phyloP scores from a whole-genome alignment of 192 early-diverging fungal genomes.

The Backusella circina region DNA sequence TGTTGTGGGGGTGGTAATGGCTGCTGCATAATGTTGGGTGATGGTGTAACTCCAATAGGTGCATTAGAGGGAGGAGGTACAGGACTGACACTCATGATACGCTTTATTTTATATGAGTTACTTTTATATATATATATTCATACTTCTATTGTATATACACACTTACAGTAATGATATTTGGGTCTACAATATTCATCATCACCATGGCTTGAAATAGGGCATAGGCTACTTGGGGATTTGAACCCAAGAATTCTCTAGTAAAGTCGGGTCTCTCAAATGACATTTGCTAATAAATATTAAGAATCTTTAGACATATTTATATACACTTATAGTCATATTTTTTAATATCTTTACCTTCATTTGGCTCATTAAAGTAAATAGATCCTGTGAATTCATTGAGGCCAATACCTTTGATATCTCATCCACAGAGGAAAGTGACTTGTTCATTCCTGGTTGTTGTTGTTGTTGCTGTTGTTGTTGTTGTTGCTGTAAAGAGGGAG shows the following conservation, averaged over 20 bases:
- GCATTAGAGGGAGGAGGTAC: not conserved
- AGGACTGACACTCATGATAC: slow-evolving; percentile 16
- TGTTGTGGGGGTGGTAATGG: not conserved
- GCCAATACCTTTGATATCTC: slow-evolving; percentile 53
- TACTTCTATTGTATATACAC: not conserved
- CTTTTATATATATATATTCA: not conserved
- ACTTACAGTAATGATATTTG: slow-evolving; percentile 51
- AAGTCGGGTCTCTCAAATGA: slow-evolving; percentile 60
- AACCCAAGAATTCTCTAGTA: slow-evolving; percentile 58
- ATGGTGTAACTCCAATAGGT: not conserved
- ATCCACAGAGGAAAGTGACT: slow-evolving; percentile 30
- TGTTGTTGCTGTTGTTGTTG: slow-evolving; percentile 12
- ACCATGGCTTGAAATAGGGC: slow-evolving; percentile 81
- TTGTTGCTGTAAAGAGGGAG: slow-evolving; percentile 5
- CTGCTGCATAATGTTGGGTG: not conserved
- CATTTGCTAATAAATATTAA: slow-evolving; percentile 38
- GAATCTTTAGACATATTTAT: no score
- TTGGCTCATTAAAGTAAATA: slow-evolving; percentile 61
- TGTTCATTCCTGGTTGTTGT: slow-evolving; percentile 1
- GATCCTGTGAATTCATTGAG: slow-evolving; percentile 54
- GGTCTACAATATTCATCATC: slow-evolving; percentile 77
- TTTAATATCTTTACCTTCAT: slow-evolving; percentile 56
- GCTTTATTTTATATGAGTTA: slow-evolving; percentile 2
- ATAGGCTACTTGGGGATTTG: slow-evolving; percentile 82
- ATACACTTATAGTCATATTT: no score